Conservation (phyloP, 345 rosid genomes). For the Microthlaspi erraticum region DNA sequence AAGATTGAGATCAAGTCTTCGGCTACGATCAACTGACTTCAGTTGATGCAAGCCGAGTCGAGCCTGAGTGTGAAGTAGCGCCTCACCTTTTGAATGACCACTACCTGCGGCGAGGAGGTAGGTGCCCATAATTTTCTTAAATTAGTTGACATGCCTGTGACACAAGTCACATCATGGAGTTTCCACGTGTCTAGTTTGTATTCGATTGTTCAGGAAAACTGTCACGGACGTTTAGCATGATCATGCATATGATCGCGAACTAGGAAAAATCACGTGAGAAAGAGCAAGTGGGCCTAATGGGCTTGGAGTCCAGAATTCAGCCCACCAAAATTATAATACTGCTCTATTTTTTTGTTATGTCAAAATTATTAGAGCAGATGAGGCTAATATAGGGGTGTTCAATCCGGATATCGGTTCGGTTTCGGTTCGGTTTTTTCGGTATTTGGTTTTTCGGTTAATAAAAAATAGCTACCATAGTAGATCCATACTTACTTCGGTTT, state of each 20-base stretch:
- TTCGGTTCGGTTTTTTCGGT: too few species aligned
- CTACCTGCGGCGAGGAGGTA: neutral
- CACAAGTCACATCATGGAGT: neutral
- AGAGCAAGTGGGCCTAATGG: constrained; percentile 8
- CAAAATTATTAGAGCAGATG: too few species aligned
- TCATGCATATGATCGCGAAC: neutral
- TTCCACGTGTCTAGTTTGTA: neutral
- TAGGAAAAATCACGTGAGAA: constrained; percentile 1
- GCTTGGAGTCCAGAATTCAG: neutral
- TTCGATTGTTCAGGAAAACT: neutral
- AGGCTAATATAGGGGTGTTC: too few species aligned
- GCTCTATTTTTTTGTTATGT: neutral
- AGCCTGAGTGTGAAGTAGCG: neutral
- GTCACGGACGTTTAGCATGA: neutral
- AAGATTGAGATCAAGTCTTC: too few species aligned
- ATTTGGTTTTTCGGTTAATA: too few species aligned
- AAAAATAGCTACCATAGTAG: too few species aligned
- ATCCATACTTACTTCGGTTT: too few species aligned
- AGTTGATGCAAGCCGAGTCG: neutral
- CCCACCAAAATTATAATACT: neutral
- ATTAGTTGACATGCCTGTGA: constrained; percentile 1
- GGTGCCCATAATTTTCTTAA: neutral
- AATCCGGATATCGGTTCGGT: too few species aligned
- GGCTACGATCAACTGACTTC: neutral
- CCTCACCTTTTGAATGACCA: constrained; percentile 18